Percentiles rank a stretch among this genome's conserved stretches.
Evolutionary conservation across 2,329 filamentous ascomycete species (phyloP).

Genomic region (Juglanconis oblonga): DNA sequence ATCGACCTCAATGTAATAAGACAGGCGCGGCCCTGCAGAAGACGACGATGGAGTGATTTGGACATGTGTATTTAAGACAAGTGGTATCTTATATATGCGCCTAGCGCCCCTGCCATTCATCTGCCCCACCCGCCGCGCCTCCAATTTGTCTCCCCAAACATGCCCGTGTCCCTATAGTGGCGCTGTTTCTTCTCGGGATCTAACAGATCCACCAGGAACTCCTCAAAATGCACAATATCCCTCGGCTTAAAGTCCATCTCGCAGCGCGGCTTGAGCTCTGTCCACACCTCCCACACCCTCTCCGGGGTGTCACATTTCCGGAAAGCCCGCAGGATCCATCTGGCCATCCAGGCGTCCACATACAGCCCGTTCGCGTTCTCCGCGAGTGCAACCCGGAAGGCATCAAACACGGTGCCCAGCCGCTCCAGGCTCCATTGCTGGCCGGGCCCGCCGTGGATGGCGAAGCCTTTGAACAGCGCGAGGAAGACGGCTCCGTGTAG

Average conservation of each 20-base stretch:
- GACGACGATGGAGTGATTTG: too few species aligned
- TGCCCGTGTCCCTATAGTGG: conserved; percentile 20
- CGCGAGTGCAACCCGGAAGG: conserved; percentile 58
- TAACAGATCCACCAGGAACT: conserved; percentile 46
- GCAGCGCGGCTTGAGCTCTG: conserved; percentile 47
- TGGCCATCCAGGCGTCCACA: conserved; percentile 59
- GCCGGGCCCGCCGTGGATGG: conserved; percentile 63
- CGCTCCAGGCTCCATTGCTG: conserved; percentile 70
- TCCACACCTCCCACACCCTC: conserved; percentile 53
- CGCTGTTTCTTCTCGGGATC: conserved; percentile 31
- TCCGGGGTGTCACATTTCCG: conserved; percentile 53
- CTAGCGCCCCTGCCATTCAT: not conserved
- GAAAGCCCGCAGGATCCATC: conserved; percentile 63
- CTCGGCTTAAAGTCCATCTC: conserved; percentile 35
- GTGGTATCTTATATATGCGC: conserved; percentile 17
- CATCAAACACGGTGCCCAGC: conserved; percentile 66
- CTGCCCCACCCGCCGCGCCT: not conserved
- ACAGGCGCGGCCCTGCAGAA: too few species aligned
- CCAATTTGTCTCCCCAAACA: conserved; percentile 9
- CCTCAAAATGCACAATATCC: conserved; percentile 22
- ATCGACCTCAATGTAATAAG: not conserved
- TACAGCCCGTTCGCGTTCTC: conserved; percentile 43
- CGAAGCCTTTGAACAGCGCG: conserved; percentile 79
- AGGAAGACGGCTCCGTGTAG: conserved; percentile 77
- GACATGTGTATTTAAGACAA: not conserved